A percentile compares a stretch with the other conserved stretches of the same genome.
Conservation (phyloP, 768 basidiomycete genomes). For the Leccinum aurantiacum region DNA sequence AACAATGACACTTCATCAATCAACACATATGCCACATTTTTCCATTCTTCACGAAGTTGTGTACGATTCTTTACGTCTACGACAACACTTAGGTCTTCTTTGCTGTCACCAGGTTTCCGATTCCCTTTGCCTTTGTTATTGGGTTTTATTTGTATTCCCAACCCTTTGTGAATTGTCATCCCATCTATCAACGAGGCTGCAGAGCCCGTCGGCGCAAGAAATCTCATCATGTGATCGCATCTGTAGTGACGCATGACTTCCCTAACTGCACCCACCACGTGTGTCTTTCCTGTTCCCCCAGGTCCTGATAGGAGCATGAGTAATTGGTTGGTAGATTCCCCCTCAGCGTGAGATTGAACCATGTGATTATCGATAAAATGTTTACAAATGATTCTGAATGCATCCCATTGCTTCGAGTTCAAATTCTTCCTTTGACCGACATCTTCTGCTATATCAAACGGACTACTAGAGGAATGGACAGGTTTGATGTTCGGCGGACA, state of each 20-base stretch:
- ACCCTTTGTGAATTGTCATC: conserved; percentile 28
- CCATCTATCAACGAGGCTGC: conserved; percentile 33
- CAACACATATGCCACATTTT: neutral
- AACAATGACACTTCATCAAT: neutral
- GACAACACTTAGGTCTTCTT: neutral
- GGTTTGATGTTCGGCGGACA: too few species aligned
- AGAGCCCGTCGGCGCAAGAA: conserved; percentile 32
- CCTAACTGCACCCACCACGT: conserved; percentile 29
- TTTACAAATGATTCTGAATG: too few species aligned
- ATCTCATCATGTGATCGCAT: conserved; percentile 23
- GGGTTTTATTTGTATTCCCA: conserved; percentile 22
- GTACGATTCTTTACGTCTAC: neutral
- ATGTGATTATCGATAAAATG: too few species aligned
- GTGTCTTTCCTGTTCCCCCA: conserved; percentile 15
- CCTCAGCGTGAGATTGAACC: too few species aligned
- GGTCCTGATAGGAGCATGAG: too few species aligned
- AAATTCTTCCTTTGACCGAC: too few species aligned
- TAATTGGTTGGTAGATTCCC: too few species aligned
- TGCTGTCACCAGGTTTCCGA: neutral
- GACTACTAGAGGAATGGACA: too few species aligned
- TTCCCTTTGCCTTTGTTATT: conserved; percentile 17
- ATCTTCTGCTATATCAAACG: too few species aligned
- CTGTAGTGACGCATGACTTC: conserved; percentile 23
- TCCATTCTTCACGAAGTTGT: neutral
- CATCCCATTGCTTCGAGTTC: too few species aligned